Conservation (phyloP, 306 rosid genomes). For the Styphnolobium japonicum region DNA sequence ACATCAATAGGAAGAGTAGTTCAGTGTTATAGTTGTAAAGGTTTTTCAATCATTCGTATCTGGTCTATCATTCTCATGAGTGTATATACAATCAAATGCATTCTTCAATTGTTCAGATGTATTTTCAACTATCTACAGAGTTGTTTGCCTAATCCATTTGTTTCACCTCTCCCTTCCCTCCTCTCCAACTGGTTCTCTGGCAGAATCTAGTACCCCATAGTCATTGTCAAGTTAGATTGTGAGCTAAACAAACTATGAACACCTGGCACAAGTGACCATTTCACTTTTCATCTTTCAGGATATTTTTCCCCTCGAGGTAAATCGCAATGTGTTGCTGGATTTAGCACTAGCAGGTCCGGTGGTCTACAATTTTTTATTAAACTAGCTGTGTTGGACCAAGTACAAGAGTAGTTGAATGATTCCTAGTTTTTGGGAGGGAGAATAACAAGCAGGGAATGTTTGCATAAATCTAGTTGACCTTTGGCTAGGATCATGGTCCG, state of each 20-base stretch:
- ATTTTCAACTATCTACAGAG: not conserved
- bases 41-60: conserved; percentile 21
- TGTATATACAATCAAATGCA: conserved; percentile 44
- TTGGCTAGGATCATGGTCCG: not conserved
- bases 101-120: not conserved
- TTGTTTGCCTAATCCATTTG: not conserved
- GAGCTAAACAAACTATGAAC: not conserved
- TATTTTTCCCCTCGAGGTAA: not conserved
- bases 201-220: not conserved
- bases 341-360: not conserved
- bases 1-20: conserved; percentile 30
- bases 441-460: not conserved
- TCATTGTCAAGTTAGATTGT: not conserved
- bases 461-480: not conserved
- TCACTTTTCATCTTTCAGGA: not conserved
- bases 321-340: not conserved
- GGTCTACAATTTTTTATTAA: not conserved
- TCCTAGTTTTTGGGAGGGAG: not conserved
- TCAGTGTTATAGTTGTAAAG: conserved; percentile 6
- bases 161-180: not conserved
- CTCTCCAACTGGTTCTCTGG: not conserved
- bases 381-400: not conserved
- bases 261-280: not conserved
- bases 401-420: not conserved
- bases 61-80: conserved; percentile 34